Conservation (phyloP, 2,329 filamentous ascomycete genomes). For the Pezizomycotina sp. region DNA sequence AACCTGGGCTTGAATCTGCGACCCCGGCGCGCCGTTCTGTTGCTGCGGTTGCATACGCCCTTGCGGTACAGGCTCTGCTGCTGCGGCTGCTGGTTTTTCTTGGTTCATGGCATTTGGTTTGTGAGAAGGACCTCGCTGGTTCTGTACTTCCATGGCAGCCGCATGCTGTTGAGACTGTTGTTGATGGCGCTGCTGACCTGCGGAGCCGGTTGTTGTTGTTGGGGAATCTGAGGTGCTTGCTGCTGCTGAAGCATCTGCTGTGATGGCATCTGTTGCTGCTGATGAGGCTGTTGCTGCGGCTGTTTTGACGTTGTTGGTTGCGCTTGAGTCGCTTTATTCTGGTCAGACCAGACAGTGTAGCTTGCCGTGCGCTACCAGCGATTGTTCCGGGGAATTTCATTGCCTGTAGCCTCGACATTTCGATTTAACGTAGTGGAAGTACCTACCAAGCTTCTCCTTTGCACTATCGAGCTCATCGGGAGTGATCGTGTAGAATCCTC, state of each 20-base stretch:
- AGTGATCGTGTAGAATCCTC: slow-evolving; percentile 14
- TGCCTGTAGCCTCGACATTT: slow-evolving; percentile 14
- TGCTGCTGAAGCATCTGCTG: neutral
- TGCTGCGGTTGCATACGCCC: neutral
- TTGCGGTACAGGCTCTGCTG: slow-evolving; percentile 1
- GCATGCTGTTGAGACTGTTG: neutral
- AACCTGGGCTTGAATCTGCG: no score
- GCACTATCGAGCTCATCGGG: slow-evolving; percentile 14
- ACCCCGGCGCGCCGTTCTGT: slow-evolving; percentile 9
- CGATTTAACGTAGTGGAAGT: slow-evolving; percentile 17
- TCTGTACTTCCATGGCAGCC: slow-evolving; percentile 1
- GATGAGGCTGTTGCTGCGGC: slow-evolving; percentile 1
- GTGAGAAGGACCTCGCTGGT: slow-evolving; percentile 4
- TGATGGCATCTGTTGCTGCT: slow-evolving; percentile 1
- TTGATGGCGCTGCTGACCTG: neutral
- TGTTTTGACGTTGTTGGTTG: neutral
- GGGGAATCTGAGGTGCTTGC: neutral
- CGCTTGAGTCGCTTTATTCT: slow-evolving; percentile 8
- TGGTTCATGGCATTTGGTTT: neutral
- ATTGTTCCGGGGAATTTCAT: slow-evolving; percentile 8
- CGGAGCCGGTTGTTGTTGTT: slow-evolving; percentile 1
- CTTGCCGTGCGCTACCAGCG: slow-evolving; percentile 8
- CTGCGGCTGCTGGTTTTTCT: neutral
- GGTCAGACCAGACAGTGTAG: slow-evolving; percentile 3
- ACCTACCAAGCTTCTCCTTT: slow-evolving; percentile 11